Conservation (phyloP, 306 rosid species). For the Betula pendula region DNA sequence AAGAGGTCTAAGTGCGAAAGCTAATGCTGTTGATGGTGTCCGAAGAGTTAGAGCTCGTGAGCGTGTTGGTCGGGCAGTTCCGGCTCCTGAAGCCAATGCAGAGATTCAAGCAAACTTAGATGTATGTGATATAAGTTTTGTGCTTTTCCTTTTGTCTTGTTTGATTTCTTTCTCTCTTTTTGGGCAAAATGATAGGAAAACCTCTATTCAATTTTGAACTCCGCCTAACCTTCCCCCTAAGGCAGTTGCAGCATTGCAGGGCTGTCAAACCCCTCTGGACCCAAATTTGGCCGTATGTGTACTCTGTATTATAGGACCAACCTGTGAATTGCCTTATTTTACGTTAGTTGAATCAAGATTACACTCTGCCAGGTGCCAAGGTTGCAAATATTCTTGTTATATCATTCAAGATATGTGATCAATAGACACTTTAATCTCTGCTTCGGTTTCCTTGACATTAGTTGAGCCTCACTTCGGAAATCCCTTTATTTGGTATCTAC, state of each 20-base stretch:
- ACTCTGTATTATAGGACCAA: not conserved
- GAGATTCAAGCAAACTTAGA: constrained; percentile 89
- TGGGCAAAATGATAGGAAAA: not conserved
- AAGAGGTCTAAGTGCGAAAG: constrained; percentile 68
- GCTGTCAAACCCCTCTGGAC: not conserved
- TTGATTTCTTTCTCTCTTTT: not conserved
- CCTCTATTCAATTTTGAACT: not conserved
- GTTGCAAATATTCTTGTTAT: not conserved
- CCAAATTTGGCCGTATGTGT: not conserved
- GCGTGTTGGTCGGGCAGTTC: constrained; percentile 72
- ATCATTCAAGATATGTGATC: not conserved
- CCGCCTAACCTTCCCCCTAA: not conserved
- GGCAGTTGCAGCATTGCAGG: not conserved
- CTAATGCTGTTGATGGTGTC: constrained; percentile 61
- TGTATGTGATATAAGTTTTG: constrained; percentile 45
- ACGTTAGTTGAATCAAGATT: not conserved
- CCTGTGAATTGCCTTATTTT: not conserved
- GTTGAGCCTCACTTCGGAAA: not conserved
- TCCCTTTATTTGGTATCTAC: not conserved
- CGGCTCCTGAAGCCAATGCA: constrained; percentile 97
- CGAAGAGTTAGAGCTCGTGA: constrained; percentile 76
- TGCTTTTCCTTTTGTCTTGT: constrained; percentile 11
- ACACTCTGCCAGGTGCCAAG: not conserved
- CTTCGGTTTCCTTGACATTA: not conserved
- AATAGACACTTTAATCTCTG: not conserved